phyloP scores from a whole-genome alignment of 768 basidiomycete genomes.

The Auriscalpium microsporum region DNA sequence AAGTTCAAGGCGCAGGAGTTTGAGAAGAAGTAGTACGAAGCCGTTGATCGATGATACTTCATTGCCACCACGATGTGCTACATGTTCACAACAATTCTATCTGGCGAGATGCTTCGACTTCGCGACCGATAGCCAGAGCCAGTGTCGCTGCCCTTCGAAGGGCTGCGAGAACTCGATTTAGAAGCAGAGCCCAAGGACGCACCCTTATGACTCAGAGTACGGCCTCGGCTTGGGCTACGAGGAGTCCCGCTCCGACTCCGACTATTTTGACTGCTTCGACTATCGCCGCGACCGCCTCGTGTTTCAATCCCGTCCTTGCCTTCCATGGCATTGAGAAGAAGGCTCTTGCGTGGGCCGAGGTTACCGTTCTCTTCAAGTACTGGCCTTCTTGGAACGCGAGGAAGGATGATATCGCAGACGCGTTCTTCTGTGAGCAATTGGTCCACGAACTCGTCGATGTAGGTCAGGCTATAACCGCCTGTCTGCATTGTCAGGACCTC shows the following conservation, averaged over 20 bases:
- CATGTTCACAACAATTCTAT: constrained; percentile 36
- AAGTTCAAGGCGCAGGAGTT: constrained; percentile 36
- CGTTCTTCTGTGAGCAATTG: constrained; percentile 78
- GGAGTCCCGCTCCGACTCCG: constrained; percentile 25
- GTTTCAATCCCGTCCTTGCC: constrained; percentile 44
- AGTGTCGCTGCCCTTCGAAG: constrained; percentile 35
- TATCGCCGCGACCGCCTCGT: constrained; percentile 30
- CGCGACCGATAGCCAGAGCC: constrained; percentile 22
- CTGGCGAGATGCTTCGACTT: constrained; percentile 31
- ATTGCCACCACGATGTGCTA: not conserved
- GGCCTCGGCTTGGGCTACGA: constrained; percentile 19
- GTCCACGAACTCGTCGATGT: constrained; percentile 90
- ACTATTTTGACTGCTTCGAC: constrained; percentile 27
- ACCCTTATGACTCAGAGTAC: constrained; percentile 22
- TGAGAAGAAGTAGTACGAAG: constrained; percentile 30
- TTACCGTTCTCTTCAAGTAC: constrained; percentile 91
- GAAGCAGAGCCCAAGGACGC: constrained; percentile 45
- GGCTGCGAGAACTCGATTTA: constrained; percentile 41
- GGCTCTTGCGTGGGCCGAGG: constrained; percentile 75
- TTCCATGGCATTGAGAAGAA: constrained; percentile 83
- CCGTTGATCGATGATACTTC: not conserved
- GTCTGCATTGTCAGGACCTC: not conserved
- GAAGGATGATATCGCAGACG: constrained; percentile 94
- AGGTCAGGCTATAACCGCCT: constrained; percentile 83
- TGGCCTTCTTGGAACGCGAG: constrained; percentile 76